Conservation (phyloP, 495 filamentous ascomycete genomes). For the Aspergillus nidulans region DNA sequence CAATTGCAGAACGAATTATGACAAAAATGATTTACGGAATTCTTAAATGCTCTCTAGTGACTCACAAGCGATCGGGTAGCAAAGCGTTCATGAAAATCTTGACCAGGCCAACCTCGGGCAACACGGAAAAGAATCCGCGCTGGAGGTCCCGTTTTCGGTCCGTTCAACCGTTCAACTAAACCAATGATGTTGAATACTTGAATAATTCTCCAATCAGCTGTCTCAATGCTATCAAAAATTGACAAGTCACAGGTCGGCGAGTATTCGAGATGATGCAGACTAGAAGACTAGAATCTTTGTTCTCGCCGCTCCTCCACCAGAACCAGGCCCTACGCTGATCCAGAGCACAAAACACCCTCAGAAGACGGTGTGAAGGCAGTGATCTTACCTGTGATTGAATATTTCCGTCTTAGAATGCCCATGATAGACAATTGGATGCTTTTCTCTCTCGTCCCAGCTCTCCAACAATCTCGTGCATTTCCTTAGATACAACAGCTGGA, state of each 20-base stretch:
- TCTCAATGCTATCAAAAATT: not conserved
- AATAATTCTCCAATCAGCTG: not conserved
- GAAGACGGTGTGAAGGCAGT: no score
- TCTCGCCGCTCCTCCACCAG: not conserved
- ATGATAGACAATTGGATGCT: no score
- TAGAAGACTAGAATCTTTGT: not conserved
- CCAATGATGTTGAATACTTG: not conserved
- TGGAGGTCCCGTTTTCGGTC: not conserved
- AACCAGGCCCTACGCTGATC: not conserved
- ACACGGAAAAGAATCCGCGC: not conserved
- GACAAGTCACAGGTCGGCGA: not conserved
- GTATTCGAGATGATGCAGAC: no score
- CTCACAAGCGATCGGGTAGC: not conserved
- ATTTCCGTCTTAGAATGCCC: no score
- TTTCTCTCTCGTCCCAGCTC: no score
- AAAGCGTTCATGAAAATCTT: not conserved
- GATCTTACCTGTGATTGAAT: no score
- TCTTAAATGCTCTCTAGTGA: no score
- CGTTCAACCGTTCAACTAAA: not conserved
- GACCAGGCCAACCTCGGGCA: not conserved
- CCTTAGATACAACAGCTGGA: no score
- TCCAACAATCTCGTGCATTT: no score
- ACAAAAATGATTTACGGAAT: not conserved
- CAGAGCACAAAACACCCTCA: not conserved
- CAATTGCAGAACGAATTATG: not conserved